Evolutionary conservation across 2,329 filamentous ascomycete species (phyloP).

Genomic region (Rhexocercosporidium sp.): DNA sequence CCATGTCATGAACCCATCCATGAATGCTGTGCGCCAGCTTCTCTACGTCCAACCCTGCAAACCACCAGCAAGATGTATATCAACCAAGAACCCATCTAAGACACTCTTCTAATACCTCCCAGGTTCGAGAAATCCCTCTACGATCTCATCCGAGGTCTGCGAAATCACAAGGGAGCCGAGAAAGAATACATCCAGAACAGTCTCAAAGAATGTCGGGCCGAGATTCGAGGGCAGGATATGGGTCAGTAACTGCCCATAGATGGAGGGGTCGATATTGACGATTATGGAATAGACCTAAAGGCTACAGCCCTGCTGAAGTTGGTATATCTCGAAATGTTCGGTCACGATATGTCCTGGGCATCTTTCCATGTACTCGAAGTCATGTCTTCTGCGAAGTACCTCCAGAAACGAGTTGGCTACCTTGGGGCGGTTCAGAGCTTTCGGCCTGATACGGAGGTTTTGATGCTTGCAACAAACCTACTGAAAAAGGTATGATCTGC

Average conservation of each 20-base stretch:
- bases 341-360: constrained; percentile 99
- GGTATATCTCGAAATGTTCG: constrained; percentile 98
- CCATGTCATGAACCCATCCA: constrained; percentile 6
- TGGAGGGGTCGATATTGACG: constrained; percentile 13
- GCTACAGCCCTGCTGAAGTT: constrained; percentile 94
- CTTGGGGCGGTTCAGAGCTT: constrained; percentile 96
- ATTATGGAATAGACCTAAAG: constrained; percentile 73
- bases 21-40: not conserved
- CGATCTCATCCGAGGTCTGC: constrained; percentile 95
- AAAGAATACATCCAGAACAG: constrained; percentile 93
- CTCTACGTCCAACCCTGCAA: not conserved
- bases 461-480: constrained; percentile 97
- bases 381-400: constrained; percentile 95
- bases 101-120: not conserved
- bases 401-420: constrained; percentile 95
- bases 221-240: constrained; percentile 94
- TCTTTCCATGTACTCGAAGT: constrained; percentile 98
- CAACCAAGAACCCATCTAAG: not conserved
- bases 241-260: constrained; percentile 55
- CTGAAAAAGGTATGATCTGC: constrained; percentile 76
- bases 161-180: constrained; percentile 94
- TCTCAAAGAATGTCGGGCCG: constrained; percentile 91
- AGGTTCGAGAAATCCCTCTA: constrained; percentile 99
- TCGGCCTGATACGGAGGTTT: constrained; percentile 90
- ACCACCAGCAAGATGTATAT: constrained; percentile 12